A percentile compares a stretch with the other conserved stretches of the same genome.
These are phyloP conservation scores for Citrus medica DNA, from an alignment of 345 rosid species.

Conservation along the genomic window DNA sequence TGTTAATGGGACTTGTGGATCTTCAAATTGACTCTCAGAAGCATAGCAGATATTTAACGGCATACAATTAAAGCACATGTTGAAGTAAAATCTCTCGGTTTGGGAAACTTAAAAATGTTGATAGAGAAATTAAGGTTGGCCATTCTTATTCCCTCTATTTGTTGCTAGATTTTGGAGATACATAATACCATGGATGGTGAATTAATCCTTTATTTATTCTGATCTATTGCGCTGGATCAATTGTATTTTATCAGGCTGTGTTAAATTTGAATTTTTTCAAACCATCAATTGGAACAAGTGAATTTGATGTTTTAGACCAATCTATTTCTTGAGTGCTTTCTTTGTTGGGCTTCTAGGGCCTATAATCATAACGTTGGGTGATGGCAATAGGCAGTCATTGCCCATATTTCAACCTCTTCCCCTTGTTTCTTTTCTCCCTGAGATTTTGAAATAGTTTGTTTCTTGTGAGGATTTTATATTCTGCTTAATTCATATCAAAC, in stretches of 20 bases:
- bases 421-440: neutral
- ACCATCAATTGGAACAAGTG: neutral
- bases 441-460: neutral
- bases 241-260: neutral
- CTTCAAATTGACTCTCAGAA: neutral
- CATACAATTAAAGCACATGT: neutral
- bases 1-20: neutral
- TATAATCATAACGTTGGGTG: neutral
- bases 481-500: neutral
- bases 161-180: constrained; percentile 1
- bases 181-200: neutral
- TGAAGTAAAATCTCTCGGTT: constrained; percentile 2
- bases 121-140: neutral
- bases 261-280: neutral
- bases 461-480: neutral
- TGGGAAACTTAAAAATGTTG: neutral
- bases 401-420: neutral
- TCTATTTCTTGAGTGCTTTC: neutral
- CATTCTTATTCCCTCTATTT: neutral
- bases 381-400: neutral
- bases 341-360: neutral
- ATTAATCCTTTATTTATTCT: neutral
- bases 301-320: neutral
- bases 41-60: neutral
- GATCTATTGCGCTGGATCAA: neutral